Conservation (phyloP, 495 filamentous ascomycete genomes). For the Talaromyces thailandensis region DNA sequence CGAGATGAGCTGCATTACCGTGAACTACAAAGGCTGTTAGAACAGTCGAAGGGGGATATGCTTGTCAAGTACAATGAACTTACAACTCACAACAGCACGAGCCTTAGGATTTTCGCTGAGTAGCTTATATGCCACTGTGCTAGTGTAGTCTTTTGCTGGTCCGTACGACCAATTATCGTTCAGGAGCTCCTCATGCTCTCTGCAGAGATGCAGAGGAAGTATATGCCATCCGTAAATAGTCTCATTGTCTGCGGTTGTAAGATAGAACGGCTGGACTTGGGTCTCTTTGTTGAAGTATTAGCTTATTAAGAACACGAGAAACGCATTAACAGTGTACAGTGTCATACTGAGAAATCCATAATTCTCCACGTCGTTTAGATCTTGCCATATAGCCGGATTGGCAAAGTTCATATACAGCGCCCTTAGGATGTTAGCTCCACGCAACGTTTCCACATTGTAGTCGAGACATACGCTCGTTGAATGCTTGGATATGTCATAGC, state of each 20-base stretch:
- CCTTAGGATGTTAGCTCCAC: constrained; percentile 28
- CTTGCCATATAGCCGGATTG: constrained; percentile 57
- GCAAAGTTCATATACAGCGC: constrained; percentile 70
- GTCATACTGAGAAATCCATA: constrained; percentile 80
- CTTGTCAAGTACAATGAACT: background rate
- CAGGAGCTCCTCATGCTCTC: constrained; percentile 36
- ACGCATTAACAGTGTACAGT: too few relatives aligned
- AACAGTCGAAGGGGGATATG: background rate
- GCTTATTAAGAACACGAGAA: too few relatives aligned
- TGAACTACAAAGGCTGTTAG: constrained; percentile 24
- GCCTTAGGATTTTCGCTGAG: constrained; percentile 46
- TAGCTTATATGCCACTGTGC: constrained; percentile 42
- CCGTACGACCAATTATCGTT: constrained; percentile 33
- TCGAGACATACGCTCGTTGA: constrained; percentile 41
- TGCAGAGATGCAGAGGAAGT: constrained; percentile 45
- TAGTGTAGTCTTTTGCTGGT: constrained; percentile 29
- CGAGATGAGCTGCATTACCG: constrained; percentile 40
- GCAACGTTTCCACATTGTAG: background rate
- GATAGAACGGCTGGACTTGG: constrained; percentile 50
- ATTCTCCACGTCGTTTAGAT: constrained; percentile 61
- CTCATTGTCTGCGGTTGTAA: constrained; percentile 49
- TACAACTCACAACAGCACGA: constrained; percentile 30
- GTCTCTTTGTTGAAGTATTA: constrained; percentile 27
- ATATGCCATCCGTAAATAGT: constrained; percentile 54
- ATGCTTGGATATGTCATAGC: constrained; percentile 38